Conservation (phyloP, 441 rosid genomes). For the Hura crepitans region DNA sequence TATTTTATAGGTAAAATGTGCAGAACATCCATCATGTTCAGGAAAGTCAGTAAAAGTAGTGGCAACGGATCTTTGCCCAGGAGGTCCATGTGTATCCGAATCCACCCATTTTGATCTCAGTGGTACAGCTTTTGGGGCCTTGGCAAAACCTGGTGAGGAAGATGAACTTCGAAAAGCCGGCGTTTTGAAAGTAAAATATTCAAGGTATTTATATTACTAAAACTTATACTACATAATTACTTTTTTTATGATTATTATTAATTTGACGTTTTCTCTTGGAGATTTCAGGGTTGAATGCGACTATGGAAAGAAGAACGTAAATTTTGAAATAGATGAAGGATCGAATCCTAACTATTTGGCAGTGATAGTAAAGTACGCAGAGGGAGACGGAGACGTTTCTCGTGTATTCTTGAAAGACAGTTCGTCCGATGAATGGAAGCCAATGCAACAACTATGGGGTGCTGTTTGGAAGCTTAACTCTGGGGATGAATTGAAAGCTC, state of each 20-base stretch:
- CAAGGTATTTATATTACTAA: slow-evolving; percentile 28
- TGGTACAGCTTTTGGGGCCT: slow-evolving; percentile 46
- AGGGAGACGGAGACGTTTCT: slow-evolving; percentile 49
- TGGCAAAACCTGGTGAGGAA: slow-evolving; percentile 42
- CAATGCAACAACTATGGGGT: slow-evolving; percentile 51
- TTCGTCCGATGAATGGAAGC: slow-evolving; percentile 27
- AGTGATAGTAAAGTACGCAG: slow-evolving; percentile 37
- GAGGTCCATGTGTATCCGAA: slow-evolving; percentile 32
- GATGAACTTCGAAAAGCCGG: slow-evolving; percentile 41
- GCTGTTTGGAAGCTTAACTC: slow-evolving; percentile 53
- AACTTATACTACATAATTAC: too few relatives aligned
- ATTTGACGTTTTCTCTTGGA: too few relatives aligned
- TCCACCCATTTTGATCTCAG: slow-evolving; percentile 49
- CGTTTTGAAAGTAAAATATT: slow-evolving; percentile 30
- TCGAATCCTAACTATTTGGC: slow-evolving; percentile 48
- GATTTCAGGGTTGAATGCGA: slow-evolving; percentile 45
- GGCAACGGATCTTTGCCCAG: slow-evolving; percentile 42
- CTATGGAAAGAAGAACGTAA: slow-evolving; percentile 35
- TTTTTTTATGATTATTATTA: too few relatives aligned
- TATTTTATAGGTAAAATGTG: slow-evolving; percentile 42
- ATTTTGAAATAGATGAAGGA: slow-evolving; percentile 41
- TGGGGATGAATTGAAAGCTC: slow-evolving; percentile 31
- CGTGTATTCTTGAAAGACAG: slow-evolving; percentile 33
- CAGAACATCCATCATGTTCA: slow-evolving; percentile 35
- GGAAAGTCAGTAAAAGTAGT: slow-evolving; percentile 37